A percentile compares a stretch with the other conserved stretches of the same genome.
Evolutionary conservation across 2,329 filamentous ascomycete genomes (phyloP).

Genomic region (Aspergillus tamarii): DNA sequence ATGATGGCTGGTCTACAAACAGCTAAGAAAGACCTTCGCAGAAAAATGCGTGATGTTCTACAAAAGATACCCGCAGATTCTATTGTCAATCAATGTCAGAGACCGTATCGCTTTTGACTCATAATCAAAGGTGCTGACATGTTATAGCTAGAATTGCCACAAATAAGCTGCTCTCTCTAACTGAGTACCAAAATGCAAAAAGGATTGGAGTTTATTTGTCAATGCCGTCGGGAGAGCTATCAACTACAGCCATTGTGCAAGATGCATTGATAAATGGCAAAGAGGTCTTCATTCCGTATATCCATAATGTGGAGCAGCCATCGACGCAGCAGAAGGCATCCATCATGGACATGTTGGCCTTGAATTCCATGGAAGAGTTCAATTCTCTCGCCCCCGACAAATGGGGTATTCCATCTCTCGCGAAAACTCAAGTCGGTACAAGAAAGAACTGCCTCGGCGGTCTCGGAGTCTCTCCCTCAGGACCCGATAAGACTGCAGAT

Average conservation of each 20-base stretch:
- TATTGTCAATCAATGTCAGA: constrained; percentile 69
- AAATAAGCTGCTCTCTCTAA: constrained; percentile 65
- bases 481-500: constrained; percentile 21
- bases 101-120: constrained; percentile 30
- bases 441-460: constrained; percentile 76
- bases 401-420: constrained; percentile 94
- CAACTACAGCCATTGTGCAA: constrained; percentile 78
- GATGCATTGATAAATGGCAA: constrained; percentile 79
- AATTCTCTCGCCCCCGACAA: constrained; percentile 74
- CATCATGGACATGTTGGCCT: constrained; percentile 93
- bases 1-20: constrained; percentile 62
- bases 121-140: constrained; percentile 18
- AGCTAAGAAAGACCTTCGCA: constrained; percentile 77
- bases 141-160: constrained; percentile 66
- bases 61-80: constrained; percentile 64
- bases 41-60: constrained; percentile 69
- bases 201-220: constrained; percentile 87
- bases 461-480: constrained; percentile 43
- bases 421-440: constrained; percentile 63
- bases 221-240: constrained; percentile 86
- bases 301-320: constrained; percentile 62
- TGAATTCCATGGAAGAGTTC: constrained; percentile 75
- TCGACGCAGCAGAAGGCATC: constrained; percentile 56
- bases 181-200: constrained; percentile 74
- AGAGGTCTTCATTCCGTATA: constrained; percentile 87